Base-by-base conservation (phyloP, 2,329 filamentous ascomycete species). In the Beauveria medogensis region DNA sequence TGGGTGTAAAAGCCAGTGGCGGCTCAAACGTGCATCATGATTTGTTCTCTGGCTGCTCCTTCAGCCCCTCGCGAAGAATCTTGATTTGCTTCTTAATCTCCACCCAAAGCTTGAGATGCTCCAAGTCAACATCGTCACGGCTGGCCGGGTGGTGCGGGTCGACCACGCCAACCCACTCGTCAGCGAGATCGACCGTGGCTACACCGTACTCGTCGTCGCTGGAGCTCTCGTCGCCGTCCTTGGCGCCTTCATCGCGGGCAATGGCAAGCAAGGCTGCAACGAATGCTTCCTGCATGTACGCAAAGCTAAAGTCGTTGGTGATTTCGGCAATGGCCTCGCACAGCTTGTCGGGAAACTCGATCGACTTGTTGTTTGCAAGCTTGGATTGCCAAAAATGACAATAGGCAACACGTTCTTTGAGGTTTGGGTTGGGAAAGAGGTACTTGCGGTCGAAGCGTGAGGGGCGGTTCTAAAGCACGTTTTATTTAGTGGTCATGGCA, bases 221-320 rank as follows among this genome's bases (percentile, higher is more conserved):
- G 58, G 50, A 12, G 26, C 73, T 72, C 5, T 74, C 71, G 37
- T 59, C 65, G 16, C 16, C 20, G 9, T 37, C 55, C 3, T 59
- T 26, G 56, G 50, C 58, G 43, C 62, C 63, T 60, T 61, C 60
- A 20, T 46, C 63, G 54, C 73, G 73, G 0, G 84, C 86, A 61
- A 89, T 82, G 3, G 81, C 79, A 28, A 89, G 73, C 59, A 89
- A 68, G 2, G 82, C 79, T 1, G 84, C 84, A 0, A 89, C 83
- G 68, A 89, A 89, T 0, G 83, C 85, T 69, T 89, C 86, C 68
- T 89, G 85, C 71, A 89, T 80, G 67, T 88, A 89, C 0, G 86
- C 86, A 68, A 89, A 89, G 65, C 82, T 86, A 70, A 89, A 89
- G n/a, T 78, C 78, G 28, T 81, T 72, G 0, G 85, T 89, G 63